Evolutionary conservation across 2,329 filamentous ascomycete species (phyloP).

Genomic region (Zymoseptoria crescenta): DNA sequence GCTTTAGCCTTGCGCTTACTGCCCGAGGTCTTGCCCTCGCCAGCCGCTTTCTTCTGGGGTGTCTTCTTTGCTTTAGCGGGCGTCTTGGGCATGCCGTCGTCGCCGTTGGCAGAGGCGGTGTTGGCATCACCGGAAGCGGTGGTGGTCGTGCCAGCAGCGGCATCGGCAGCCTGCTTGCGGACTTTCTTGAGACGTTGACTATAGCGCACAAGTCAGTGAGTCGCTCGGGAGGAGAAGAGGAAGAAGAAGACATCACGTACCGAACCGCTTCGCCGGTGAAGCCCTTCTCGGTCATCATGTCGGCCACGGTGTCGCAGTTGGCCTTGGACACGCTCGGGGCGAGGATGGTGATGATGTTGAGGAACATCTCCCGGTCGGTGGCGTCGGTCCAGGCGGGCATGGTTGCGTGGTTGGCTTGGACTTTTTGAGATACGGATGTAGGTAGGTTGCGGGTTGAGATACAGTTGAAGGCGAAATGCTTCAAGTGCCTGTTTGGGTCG

Average conservation of each 20-base stretch:
- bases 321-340: not conserved
- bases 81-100: not conserved
- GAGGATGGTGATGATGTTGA: slow-evolving; percentile 4
- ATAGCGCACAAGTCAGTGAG: not conserved
- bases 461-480: not conserved
- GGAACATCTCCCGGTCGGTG: slow-evolving; percentile 4
- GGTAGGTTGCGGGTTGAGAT: too few relatives aligned
- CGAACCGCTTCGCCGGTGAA: not conserved
- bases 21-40: not conserved
- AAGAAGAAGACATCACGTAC: not conserved
- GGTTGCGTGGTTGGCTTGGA: not conserved
- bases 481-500: not conserved
- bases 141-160: too few relatives aligned
- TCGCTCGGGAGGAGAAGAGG: not conserved
- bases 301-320: slow-evolving; percentile 1
- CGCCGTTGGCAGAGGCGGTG: not conserved
- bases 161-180: slow-evolving; percentile 1
- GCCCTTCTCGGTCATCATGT: slow-evolving; percentile 2
- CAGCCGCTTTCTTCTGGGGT: slow-evolving; percentile 2
- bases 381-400: slow-evolving; percentile 8
- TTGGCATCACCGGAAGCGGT: too few relatives aligned
- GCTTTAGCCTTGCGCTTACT: slow-evolving; percentile 2
- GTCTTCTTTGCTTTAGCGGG: not conserved
- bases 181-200: slow-evolving; percentile 6
- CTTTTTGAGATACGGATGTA: too few relatives aligned